phyloP scores from a whole-genome alignment of 768 basidiomycete genomes.

The Rhizopogon vinicolor region DNA sequence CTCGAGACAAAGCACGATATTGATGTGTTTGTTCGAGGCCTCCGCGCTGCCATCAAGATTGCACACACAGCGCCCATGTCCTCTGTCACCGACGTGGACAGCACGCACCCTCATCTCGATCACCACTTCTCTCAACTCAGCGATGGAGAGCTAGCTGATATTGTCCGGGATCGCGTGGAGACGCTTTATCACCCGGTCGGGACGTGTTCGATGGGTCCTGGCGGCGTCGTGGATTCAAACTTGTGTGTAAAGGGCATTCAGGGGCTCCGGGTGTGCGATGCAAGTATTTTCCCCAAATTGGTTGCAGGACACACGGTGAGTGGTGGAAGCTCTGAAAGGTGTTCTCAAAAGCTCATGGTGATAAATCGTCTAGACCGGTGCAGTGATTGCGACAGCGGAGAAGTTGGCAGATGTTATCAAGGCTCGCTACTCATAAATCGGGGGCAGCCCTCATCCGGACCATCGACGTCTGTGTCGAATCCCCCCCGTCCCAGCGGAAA shows the following conservation, averaged over 20 bases:
- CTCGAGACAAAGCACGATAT: constrained; percentile 37
- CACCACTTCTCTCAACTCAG: constrained; percentile 29
- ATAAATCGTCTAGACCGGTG: constrained; percentile 14
- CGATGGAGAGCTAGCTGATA: constrained; percentile 30
- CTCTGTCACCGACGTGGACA: constrained; percentile 28
- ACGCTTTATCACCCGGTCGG: constrained; percentile 41
- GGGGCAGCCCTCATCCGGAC: neutral
- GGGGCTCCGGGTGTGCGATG: constrained; percentile 36
- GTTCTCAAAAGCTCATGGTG: neutral
- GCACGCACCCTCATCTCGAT: constrained; percentile 29
- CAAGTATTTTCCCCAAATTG: constrained; percentile 34
- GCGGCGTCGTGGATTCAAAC: constrained; percentile 33
- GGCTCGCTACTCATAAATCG: constrained; percentile 12
- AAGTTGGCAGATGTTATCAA: constrained; percentile 32
- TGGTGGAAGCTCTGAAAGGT: neutral
- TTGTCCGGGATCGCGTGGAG: constrained; percentile 30
- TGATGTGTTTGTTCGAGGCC: constrained; percentile 33
- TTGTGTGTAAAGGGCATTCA: constrained; percentile 34
- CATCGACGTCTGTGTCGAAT: too few species aligned
- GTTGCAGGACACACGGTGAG: constrained; percentile 33
- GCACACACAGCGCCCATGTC: constrained; percentile 34
- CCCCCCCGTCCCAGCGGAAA: too few species aligned
- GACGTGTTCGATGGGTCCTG: constrained; percentile 5
- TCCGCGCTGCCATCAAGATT: constrained; percentile 34
- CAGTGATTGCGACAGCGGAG: constrained; percentile 29